Conservation (phyloP, 78 protist genomes). For the Anaeramoeba ignava region DNA sequence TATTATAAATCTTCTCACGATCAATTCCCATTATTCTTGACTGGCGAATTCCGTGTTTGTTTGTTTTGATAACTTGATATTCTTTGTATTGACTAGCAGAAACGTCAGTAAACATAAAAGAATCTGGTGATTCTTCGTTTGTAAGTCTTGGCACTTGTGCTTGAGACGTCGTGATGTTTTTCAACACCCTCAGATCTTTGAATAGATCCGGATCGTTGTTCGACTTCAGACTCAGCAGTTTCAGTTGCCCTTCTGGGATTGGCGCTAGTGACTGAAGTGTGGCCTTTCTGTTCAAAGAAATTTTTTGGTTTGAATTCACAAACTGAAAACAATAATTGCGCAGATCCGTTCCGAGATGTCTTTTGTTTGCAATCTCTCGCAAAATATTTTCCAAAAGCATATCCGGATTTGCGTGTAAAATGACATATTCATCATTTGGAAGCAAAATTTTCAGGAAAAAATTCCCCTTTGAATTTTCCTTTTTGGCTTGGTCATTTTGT, state of each 20-base stretch:
- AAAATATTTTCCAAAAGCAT: not conserved
- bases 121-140: not conserved
- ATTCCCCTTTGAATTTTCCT: not conserved
- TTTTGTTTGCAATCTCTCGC: not conserved
- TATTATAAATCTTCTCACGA: not conserved
- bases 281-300: not conserved
- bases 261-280: not conserved
- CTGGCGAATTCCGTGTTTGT: not conserved
- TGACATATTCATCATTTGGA: not conserved
- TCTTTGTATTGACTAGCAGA: not conserved
- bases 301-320: not conserved
- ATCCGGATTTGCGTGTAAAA: not conserved
- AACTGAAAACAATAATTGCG: not conserved
- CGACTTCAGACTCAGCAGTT: not conserved
- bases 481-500: not conserved
- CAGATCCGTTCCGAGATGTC: not conserved
- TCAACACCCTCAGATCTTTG: not conserved
- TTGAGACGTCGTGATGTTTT: not conserved
- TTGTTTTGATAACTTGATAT: not conserved
- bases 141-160: not conserved
- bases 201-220: not conserved
- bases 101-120: not conserved
- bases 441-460: not conserved
- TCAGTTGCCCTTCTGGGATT: not conserved
- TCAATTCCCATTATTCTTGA: not conserved